Conservation (phyloP, 148 eudicot genomes). For the Pharnaceum exiguum region DNA sequence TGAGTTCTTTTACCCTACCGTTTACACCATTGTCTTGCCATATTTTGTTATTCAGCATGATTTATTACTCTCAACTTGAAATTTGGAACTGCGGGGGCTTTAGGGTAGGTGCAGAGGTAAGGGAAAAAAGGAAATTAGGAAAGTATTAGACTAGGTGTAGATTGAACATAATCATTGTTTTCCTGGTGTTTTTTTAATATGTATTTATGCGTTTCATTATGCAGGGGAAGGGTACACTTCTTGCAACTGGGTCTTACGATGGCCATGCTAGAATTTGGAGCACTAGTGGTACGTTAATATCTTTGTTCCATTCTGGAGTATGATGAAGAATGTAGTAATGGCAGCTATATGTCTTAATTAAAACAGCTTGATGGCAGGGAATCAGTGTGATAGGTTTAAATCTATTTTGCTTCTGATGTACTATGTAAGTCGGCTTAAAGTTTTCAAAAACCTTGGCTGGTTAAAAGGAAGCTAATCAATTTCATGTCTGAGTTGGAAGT, state of each 20-base stretch:
- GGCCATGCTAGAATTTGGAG: slow-evolving; percentile 84
- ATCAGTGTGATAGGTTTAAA: too few relatives aligned
- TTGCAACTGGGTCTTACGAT: slow-evolving; percentile 83
- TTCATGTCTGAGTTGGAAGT: too few relatives aligned
- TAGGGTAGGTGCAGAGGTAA: neutral
- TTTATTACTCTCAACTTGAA: too few relatives aligned
- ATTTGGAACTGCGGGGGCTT: too few relatives aligned
- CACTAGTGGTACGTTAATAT: slow-evolving; percentile 37
- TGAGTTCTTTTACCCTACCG: slow-evolving; percentile 28
- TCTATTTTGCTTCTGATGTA: too few relatives aligned
- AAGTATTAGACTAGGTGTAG: too few relatives aligned
- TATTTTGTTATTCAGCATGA: slow-evolving; percentile 8
- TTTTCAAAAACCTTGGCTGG: too few relatives aligned
- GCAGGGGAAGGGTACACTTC: slow-evolving; percentile 68
- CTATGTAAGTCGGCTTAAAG: too few relatives aligned
- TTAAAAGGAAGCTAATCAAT: too few relatives aligned
- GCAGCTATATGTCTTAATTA: too few relatives aligned
- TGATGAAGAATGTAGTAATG: too few relatives aligned
- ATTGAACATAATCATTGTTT: neutral
- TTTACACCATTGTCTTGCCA: slow-evolving; percentile 4
- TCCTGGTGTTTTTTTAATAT: neutral
- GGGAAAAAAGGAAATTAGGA: neutral
- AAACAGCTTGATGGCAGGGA: too few relatives aligned
- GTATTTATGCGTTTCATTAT: slow-evolving; percentile 1
- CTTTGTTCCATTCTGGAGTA: neutral